phyloP scores from a whole-genome alignment of 768 basidiomycete genomes.

The Xerocomellus dryophilus region DNA sequence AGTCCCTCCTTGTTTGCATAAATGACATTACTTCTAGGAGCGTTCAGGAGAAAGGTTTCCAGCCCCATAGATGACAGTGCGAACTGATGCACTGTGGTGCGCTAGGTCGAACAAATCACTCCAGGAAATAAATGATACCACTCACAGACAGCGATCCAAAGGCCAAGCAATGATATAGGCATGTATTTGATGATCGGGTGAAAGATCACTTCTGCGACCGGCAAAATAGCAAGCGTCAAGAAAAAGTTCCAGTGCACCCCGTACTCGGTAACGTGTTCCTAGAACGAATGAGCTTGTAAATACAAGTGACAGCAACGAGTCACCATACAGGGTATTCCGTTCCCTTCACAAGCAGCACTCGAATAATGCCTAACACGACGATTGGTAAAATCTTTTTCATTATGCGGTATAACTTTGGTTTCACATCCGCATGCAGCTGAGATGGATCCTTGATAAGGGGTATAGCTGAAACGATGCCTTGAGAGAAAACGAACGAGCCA shows the following conservation, averaged over 20 bases:
- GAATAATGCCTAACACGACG: slow-evolving; percentile 66
- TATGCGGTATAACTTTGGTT: slow-evolving; percentile 49
- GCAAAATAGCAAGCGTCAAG: slow-evolving; percentile 82
- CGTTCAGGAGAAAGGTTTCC: slow-evolving; percentile 61
- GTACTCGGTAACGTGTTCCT: slow-evolving; percentile 97
- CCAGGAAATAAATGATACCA: background rate
- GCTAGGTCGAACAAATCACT: background rate
- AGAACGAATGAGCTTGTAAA: slow-evolving; percentile 9
- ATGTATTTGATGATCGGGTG: slow-evolving; percentile 60
- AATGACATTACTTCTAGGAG: slow-evolving; percentile 60
- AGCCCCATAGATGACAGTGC: slow-evolving; percentile 54
- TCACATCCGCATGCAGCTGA: slow-evolving; percentile 47
- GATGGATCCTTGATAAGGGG: slow-evolving; percentile 66
- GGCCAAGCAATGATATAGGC: slow-evolving; percentile 60
- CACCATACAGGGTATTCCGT: slow-evolving; percentile 85
- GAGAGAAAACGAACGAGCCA: slow-evolving; percentile 95
- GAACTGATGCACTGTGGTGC: slow-evolving; percentile 65
- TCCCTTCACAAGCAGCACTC: slow-evolving; percentile 87
- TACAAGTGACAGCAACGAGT: background rate
- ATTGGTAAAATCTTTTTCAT: slow-evolving; percentile 65
- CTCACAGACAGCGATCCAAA: slow-evolving; percentile 58
- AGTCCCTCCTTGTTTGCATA: slow-evolving; percentile 92
- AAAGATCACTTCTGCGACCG: slow-evolving; percentile 64
- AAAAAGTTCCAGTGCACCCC: slow-evolving; percentile 99
- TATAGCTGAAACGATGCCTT: slow-evolving; percentile 87